These are phyloP conservation scores for Durusdinium trenchii DNA, from an alignment of 73 alveolate species.

Conservation along the genomic window DNA sequence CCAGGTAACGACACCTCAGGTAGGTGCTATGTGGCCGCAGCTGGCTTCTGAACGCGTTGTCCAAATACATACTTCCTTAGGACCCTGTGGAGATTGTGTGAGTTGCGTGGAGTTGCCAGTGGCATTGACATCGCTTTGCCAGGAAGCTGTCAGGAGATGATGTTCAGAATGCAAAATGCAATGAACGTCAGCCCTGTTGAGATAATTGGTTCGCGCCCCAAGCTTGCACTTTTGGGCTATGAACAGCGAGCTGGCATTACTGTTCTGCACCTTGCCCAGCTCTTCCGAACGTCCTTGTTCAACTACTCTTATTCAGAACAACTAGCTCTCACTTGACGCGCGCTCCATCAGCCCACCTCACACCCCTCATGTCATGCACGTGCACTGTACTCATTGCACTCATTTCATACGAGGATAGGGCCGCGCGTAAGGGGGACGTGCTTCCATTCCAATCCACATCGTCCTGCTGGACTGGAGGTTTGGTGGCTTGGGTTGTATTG, in stretches of 20 bases:
- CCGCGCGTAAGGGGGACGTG: too few species aligned
- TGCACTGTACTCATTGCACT: too few species aligned
- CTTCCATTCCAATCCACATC: too few species aligned
- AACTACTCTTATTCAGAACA: too few species aligned
- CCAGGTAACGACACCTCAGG: slow-evolving; percentile 79
- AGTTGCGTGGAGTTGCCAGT: background rate
- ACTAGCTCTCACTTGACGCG: too few species aligned
- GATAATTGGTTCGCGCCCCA: slow-evolving; percentile 43
- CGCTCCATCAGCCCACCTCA: too few species aligned
- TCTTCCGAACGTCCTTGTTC: too few species aligned
- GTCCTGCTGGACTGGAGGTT: too few species aligned
- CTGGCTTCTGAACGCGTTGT: slow-evolving; percentile 78
- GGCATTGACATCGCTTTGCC: background rate
- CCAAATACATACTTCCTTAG: slow-evolving; percentile 76
- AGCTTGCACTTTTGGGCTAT: background rate
- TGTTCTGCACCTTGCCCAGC: too few species aligned
- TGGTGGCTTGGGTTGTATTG: too few species aligned
- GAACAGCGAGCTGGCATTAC: background rate
- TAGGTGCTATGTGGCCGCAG: slow-evolving; percentile 75
- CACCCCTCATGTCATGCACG: too few species aligned
- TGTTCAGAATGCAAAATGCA: slow-evolving; percentile 68
- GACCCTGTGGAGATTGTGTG: background rate
- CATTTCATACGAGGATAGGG: too few species aligned
- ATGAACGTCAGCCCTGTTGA: slow-evolving; percentile 92
- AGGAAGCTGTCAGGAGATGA: slow-evolving; percentile 90